Conservation (phyloP, 352 stramenopile species). For the Phytophthora megakarya region DNA sequence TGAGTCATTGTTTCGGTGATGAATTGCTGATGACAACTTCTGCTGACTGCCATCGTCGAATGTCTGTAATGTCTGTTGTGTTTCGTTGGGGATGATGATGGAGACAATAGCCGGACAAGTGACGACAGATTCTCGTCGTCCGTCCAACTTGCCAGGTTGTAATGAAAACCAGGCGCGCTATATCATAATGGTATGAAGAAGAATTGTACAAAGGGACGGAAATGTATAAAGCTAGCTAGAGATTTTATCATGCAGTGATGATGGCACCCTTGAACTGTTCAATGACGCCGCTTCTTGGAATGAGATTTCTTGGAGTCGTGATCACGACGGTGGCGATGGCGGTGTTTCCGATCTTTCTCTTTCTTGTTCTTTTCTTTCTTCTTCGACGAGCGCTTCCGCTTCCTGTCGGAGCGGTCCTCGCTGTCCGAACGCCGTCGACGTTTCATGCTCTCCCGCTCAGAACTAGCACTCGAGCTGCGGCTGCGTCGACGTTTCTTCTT, state of each 20-base stretch:
- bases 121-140: too few species aligned
- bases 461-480: constrained; percentile 25
- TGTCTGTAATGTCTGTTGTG: too few species aligned
- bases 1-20: too few species aligned
- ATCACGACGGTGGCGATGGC: constrained; percentile 31
- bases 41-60: too few species aligned
- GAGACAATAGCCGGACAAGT: too few species aligned
- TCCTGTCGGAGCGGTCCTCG: constrained; percentile 30
- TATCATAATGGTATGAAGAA: neutral
- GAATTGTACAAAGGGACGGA: constrained; percentile 2
- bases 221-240: constrained; percentile 17
- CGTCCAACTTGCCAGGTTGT: neutral
- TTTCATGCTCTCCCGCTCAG: constrained; percentile 17
- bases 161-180: neutral
- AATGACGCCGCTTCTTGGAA: constrained; percentile 34
- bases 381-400: constrained; percentile 35
- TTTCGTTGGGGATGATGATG: too few species aligned
- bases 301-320: constrained; percentile 31
- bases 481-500: constrained; percentile 28
- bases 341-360: constrained; percentile 49
- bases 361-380: constrained; percentile 57
- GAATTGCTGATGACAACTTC: too few species aligned
- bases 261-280: constrained; percentile 8
- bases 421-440: constrained; percentile 22
- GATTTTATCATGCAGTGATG: constrained; percentile 9